Evolutionary conservation across 257 asterid species (phyloP).

Genomic region (Capsicum baccatum): DNA sequence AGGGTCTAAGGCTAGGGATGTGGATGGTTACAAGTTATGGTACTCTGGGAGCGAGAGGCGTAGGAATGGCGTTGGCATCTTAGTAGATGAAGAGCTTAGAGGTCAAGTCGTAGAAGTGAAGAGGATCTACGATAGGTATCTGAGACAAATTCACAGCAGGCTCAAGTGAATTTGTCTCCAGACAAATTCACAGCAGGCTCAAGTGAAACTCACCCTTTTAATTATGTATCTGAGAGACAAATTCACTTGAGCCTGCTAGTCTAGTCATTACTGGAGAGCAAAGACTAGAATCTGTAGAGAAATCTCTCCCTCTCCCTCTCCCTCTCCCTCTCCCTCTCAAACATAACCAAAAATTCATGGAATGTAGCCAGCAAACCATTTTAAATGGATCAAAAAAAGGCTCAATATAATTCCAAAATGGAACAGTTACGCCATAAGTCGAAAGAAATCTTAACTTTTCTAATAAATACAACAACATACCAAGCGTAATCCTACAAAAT

Average conservation of each 20-base stretch:
- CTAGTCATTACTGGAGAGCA: not conserved
- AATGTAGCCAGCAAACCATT: constrained; percentile 10
- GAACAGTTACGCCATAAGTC: constrained; percentile 6
- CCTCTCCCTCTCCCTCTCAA: not conserved
- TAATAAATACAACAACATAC: not conserved
- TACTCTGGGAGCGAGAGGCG: too few species aligned
- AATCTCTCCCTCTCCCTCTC: not conserved
- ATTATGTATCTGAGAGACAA: not conserved
- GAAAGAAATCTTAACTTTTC: not conserved
- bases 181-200: too few species aligned
- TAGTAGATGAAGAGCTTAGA: too few species aligned
- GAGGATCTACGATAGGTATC: too few species aligned
- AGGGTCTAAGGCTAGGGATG: too few species aligned
- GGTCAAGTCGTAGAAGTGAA: too few species aligned
- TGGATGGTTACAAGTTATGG: too few species aligned
- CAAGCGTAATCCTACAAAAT: too few species aligned
- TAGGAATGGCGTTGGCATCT: too few species aligned
- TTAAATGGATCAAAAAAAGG: not conserved
- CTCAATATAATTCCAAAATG: constrained; percentile 20
- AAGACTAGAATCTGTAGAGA: not conserved
- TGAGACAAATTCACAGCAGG: too few species aligned
- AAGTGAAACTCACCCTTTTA: not conserved
- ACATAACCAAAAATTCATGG: not conserved
- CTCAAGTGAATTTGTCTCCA: too few species aligned
- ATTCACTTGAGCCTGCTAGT: not conserved